Evolutionary conservation across 257 asterid species (phyloP).

Genomic region (Fraxinus cuspidata): DNA sequence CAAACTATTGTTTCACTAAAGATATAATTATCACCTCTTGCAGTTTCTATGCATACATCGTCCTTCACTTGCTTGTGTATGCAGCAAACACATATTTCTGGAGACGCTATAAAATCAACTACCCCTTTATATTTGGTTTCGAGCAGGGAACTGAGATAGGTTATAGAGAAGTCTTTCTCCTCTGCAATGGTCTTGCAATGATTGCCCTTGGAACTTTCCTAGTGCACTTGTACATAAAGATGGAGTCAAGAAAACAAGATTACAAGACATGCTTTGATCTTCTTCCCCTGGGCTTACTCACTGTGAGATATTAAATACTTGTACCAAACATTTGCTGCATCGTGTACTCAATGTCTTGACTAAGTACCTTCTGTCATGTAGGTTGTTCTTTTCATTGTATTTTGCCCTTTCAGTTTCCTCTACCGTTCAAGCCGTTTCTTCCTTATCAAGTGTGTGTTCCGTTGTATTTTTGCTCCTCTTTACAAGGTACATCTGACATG

Average conservation of each 20-base stretch:
- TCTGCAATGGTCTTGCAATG: slow-evolving; percentile 71
- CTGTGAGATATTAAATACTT: slow-evolving; percentile 42
- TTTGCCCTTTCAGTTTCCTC: slow-evolving; percentile 67
- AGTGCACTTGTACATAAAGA: slow-evolving; percentile 68
- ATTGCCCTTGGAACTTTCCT: slow-evolving; percentile 64
- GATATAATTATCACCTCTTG: slow-evolving; percentile 26
- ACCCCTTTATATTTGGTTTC: slow-evolving; percentile 82
- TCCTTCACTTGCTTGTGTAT: slow-evolving; percentile 73
- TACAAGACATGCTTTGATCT: slow-evolving; percentile 51
- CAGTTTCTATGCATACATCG: slow-evolving; percentile 69
- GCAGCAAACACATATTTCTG: slow-evolving; percentile 78
- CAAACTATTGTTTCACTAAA: slow-evolving; percentile 10
- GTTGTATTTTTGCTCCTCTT: slow-evolving; percentile 77
- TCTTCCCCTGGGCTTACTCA: slow-evolving; percentile 67
- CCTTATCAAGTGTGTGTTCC: slow-evolving; percentile 57
- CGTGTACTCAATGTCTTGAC: slow-evolving; percentile 16
- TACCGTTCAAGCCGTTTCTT: slow-evolving; percentile 72
- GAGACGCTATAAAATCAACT: slow-evolving; percentile 84
- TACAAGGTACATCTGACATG: slow-evolving; percentile 49
- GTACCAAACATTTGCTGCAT: slow-evolving; percentile 19
- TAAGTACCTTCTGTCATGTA: slow-evolving; percentile 28
- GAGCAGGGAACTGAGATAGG: slow-evolving; percentile 78
- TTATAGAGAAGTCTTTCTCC: slow-evolving; percentile 72
- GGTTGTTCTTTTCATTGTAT: slow-evolving; percentile 52
- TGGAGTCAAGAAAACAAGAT: slow-evolving; percentile 50